Percentiles rank a stretch among this genome's conserved stretches.
phyloP scores from a whole-genome alignment of 768 basidiomycete genomes.

The Kwoniella botswanensis region DNA sequence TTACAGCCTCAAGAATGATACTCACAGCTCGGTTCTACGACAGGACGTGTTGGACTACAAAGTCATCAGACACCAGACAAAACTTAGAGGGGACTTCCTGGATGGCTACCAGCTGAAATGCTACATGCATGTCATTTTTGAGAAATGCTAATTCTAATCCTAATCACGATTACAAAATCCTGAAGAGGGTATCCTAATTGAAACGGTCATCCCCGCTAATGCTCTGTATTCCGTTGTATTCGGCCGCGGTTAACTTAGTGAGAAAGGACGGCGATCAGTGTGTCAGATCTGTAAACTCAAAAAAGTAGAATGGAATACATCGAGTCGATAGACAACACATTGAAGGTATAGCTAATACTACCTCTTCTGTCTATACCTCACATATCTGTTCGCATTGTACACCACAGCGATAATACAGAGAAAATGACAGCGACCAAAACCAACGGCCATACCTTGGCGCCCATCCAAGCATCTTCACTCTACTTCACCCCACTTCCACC shows the following conservation, averaged over 20 bases:
- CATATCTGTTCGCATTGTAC: not conserved
- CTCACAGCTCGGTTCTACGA: too few relatives aligned
- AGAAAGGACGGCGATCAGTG: not conserved
- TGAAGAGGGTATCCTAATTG: not conserved
- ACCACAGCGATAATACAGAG: not conserved
- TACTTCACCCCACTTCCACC: constrained; percentile 48
- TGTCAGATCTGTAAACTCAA: not conserved
- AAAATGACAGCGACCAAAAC: constrained; percentile 7
- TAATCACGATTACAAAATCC: too few relatives aligned
- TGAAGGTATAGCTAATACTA: not conserved
- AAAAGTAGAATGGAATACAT: not conserved
- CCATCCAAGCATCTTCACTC: constrained; percentile 36
- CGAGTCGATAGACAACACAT: not conserved
- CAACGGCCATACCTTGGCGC: constrained; percentile 12
- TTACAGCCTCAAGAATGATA: too few relatives aligned
- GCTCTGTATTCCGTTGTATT: not conserved
- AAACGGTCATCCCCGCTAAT: not conserved
- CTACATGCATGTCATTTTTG: too few relatives aligned
- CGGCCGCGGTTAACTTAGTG: not conserved
- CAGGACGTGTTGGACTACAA: too few relatives aligned
- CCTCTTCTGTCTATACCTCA: not conserved
- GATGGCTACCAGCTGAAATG: too few relatives aligned
- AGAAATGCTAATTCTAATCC: too few relatives aligned
- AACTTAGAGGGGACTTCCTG: too few relatives aligned
- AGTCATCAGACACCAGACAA: too few relatives aligned